These are phyloP conservation scores for Debaryomyces subglobosus DNA, from an alignment of 1,139 yeast genomes.

Conservation along the genomic window DNA sequence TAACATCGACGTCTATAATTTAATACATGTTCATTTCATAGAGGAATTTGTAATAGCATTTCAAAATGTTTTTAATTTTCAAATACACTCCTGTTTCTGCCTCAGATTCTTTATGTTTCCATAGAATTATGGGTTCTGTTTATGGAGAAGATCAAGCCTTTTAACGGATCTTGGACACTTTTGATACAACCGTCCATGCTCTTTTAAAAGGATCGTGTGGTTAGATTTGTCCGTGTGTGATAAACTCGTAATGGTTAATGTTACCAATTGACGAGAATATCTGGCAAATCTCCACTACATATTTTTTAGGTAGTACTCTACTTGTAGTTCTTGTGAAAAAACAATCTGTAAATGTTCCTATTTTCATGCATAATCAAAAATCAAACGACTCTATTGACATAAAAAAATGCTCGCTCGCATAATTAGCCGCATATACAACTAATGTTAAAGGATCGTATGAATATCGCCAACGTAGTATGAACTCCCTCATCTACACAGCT, in stretches of 20 bases:
- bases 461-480: not conserved
- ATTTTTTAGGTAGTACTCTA: not conserved
- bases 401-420: not conserved
- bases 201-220: conserved; percentile 48
- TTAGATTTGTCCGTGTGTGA: conserved; percentile 26
- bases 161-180: conserved; percentile 29
- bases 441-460: not conserved
- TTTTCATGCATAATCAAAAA: not conserved
- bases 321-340: not conserved
- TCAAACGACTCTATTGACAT: not conserved
- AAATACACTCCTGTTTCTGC: conserved; percentile 72
- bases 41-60: not conserved
- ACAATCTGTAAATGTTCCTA: not conserved
- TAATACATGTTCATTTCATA: not conserved
- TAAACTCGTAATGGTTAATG: conserved; percentile 8
- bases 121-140: conserved; percentile 66
- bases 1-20: not conserved
- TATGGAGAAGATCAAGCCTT: conserved; percentile 70
- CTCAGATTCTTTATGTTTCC: conserved; percentile 53
- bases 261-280: conserved; percentile 7
- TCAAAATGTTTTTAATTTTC: not conserved
- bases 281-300: conserved; percentile 32
- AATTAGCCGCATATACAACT: not conserved
- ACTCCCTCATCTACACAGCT: not conserved
- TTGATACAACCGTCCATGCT: conserved; percentile 44